Evolutionary conservation across 768 basidiomycete genomes (phyloP).

Genomic region (Suillus subaureus): DNA sequence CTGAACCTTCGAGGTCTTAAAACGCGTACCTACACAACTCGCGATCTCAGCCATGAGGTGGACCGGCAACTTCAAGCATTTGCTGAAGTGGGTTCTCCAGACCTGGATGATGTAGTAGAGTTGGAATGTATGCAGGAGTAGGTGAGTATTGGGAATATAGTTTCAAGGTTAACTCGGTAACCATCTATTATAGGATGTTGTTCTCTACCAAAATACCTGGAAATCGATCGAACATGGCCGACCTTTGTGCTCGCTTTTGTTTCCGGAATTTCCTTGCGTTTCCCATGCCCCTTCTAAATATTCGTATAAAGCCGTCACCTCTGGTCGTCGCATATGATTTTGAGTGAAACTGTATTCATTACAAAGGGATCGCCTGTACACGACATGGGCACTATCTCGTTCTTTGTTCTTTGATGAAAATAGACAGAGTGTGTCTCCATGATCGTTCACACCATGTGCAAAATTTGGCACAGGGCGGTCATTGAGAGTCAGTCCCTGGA

Average conservation of each 20-base stretch:
- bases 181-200: not conserved
- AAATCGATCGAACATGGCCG: not conserved
- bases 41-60: constrained; percentile 20
- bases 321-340: no score
- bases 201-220: not conserved
- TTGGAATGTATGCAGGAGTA: not conserved
- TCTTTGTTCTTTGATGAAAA: no score
- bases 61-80: constrained; percentile 20
- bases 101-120: no score
- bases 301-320: not conserved
- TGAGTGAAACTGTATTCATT: no score
- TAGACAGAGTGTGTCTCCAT: no score
- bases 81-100: not conserved
- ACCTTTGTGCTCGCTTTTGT: not conserved
- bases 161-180: not conserved
- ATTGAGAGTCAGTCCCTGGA: no score
- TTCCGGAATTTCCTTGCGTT: not conserved
- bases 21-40: not conserved
- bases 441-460: no score
- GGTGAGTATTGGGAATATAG: not conserved
- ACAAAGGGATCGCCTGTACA: no score
- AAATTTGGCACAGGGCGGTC: no score
- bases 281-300: not conserved
- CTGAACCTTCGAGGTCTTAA: constrained; percentile 18
- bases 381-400: no score